A percentile compares a stretch with the other conserved stretches of the same genome.
These are phyloP conservation scores for Centella asiatica DNA, from an alignment of 129 eudicot genomes.

Conservation along the genomic window DNA sequence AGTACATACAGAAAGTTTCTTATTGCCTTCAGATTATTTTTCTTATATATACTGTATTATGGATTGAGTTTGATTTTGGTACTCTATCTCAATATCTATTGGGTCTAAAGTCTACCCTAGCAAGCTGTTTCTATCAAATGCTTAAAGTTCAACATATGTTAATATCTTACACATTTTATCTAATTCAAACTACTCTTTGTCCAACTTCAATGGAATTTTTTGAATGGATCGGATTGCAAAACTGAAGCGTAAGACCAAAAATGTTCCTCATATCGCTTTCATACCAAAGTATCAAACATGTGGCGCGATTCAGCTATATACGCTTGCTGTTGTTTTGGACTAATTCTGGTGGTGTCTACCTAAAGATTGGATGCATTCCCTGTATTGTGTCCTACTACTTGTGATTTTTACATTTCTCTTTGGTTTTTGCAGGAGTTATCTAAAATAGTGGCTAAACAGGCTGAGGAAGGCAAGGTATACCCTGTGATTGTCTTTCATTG, in stretches of 20 bases:
- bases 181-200: too few relatives aligned
- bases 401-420: slow-evolving; percentile 5
- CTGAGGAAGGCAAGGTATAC: slow-evolving; percentile 92
- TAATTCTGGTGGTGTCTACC: neutral
- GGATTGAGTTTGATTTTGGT: too few relatives aligned
- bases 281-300: too few relatives aligned
- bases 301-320: too few relatives aligned
- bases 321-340: neutral
- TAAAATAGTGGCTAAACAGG: slow-evolving; percentile 83
- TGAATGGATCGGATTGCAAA: too few relatives aligned
- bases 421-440: slow-evolving; percentile 59
- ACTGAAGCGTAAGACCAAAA: too few relatives aligned
- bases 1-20: neutral
- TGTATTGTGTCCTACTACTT: neutral
- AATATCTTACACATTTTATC: neutral
- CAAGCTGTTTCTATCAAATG: neutral
- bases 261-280: too few relatives aligned
- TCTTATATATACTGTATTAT: too few relatives aligned
- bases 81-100: too few relatives aligned
- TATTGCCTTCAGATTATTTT: neutral
- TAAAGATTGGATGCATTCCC: neutral
- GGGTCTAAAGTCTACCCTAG: neutral
- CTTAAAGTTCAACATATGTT: neutral
- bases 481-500: neutral
- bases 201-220: too few relatives aligned